Base-by-base conservation (phyloP, 108 stramenopile genomes). In the Nannochloropsis salina region DNA sequence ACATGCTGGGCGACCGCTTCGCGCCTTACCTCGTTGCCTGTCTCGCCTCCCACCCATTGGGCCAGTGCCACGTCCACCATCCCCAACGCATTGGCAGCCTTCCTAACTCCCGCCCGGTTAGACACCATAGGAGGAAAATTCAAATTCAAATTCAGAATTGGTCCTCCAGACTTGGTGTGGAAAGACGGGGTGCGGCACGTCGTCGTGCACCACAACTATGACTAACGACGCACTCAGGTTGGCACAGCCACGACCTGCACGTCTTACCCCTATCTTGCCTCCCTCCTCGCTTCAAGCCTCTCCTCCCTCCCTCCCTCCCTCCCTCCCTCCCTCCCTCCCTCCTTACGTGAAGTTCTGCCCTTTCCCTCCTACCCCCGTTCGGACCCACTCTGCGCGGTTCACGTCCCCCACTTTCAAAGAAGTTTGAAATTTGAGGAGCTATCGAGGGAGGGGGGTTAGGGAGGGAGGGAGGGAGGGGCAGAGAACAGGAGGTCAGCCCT, bases 401-500 rank as follows among this genome's bases (percentile, higher is more conserved):
- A 74, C 61, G 61, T 74, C 61, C 3, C 61, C 61, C n/a, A n/a
- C 1, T 4, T n/a, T 2, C 20, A 74, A n/a, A n/a, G 61, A n/a
- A n/a, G 20, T 74, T n/a, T 74, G 61, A n/a, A 74, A 74, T 15
- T n/a, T 15, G 61, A 74, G 61, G 61, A 74, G 20, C 61, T 74
- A n/a, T 20, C 15, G 61, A n/a, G 61, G n/a, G 2, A n/a, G n/a
- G 61, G 61, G 61, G n/a, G 61, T 15, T 15, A 74, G 61, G 61
- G 61, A 74, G 61, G 61, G 61, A 74, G 61, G 61, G 61, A 51
- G 47, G 47, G 47, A 51, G 47, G n/a, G n/a, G 2, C 61, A 74
- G 61, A 74, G 61, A 4, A 74, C n/a, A 15, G n/a, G 10, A 51
- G 47, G 47, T 51, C 61, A 74, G 61, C 61, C 4, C n/a, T 74